phyloP scores from a whole-genome alignment of 768 basidiomycete species.

The Infundibulicybe gibba region DNA sequence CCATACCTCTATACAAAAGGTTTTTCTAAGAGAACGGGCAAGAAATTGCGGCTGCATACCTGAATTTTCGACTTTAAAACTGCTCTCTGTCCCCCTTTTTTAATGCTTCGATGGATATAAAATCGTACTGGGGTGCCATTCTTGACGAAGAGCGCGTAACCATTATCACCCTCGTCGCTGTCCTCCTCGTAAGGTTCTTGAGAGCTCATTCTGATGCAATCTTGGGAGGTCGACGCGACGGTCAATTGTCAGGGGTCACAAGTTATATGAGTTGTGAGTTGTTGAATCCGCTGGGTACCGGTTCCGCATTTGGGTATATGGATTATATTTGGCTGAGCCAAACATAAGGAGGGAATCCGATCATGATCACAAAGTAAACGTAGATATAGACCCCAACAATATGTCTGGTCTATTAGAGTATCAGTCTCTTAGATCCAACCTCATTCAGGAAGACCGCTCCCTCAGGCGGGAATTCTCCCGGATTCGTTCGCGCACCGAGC shows the following conservation, averaged over 20 bases:
- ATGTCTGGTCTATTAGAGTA: background rate
- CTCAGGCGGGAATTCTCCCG: conserved; percentile 45
- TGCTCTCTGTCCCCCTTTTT: no score
- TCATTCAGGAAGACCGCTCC: conserved; percentile 35
- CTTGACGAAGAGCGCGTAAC: no score
- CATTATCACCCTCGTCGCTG: no score
- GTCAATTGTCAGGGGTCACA: background rate
- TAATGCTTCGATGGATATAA: no score
- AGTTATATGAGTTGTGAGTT: background rate
- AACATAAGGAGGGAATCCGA: no score
- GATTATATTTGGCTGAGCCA: no score
- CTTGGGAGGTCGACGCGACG: background rate
- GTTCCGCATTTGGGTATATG: no score
- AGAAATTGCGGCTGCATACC: background rate
- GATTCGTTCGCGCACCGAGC: conserved; percentile 21
- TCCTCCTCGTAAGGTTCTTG: no score
- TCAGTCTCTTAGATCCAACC: background rate
- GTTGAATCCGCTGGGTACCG: background rate
- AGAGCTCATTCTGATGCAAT: no score
- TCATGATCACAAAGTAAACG: no score
- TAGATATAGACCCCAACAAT: background rate
- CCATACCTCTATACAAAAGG: conserved; percentile 20
- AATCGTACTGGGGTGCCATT: no score
- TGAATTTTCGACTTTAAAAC: no score
- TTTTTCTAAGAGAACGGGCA: background rate